Base-by-base conservation (phyloP, 164 flowering plant species). In the Sedum album region DNA sequence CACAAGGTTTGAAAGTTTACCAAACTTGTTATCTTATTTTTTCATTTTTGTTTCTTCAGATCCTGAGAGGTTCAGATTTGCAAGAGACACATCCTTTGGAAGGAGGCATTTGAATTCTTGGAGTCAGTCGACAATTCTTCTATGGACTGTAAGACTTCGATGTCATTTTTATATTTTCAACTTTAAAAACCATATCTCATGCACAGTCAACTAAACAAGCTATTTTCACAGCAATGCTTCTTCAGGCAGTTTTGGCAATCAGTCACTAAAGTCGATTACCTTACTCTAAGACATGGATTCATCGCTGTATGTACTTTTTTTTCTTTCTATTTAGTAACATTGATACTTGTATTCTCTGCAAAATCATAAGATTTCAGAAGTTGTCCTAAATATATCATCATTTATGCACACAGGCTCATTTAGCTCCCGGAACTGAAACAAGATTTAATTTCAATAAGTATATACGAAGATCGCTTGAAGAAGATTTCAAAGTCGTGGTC, bases 401-500 rank as follows among this genome's bases (percentile, higher is more conserved):
- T 9, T 65, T 41, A 26, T 31, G 38, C 26, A 7, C 7, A 31
- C 80, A 85, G 88, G 83, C 85, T 68, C 88, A 85, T 75, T 73
- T 85, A 68, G 74, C 88, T 17, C 84, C 88, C 2, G 81, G 75
- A 33, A 83, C 77, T 70, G 80, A 74, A 69, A 66, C 69, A 9
- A 73, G 36, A 44, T 85, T 85, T 68, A 81, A 85, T 71, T 85
- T 85, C 70, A 85, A 75, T 7, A 80, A 83, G 20, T 85, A 83
- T 73, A 85, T 85, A 14, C 71, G 48, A 15, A 75, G 83, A 76
- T 89, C 97, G 6, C 81, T 91, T 0, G 97, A 91, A 73, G 93
- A 87, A 67, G 97, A 91, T 73, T 91, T 91, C 86, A 89, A 87
- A 67, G 88, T 82, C 3, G 93, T 91, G 2, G 95, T 91, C 5